A percentile compares a stretch with the other conserved stretches of the same genome.
These are phyloP conservation scores for Leptographium lundbergii DNA, from an alignment of 2,329 filamentous ascomycete species.

Conservation along the genomic window DNA sequence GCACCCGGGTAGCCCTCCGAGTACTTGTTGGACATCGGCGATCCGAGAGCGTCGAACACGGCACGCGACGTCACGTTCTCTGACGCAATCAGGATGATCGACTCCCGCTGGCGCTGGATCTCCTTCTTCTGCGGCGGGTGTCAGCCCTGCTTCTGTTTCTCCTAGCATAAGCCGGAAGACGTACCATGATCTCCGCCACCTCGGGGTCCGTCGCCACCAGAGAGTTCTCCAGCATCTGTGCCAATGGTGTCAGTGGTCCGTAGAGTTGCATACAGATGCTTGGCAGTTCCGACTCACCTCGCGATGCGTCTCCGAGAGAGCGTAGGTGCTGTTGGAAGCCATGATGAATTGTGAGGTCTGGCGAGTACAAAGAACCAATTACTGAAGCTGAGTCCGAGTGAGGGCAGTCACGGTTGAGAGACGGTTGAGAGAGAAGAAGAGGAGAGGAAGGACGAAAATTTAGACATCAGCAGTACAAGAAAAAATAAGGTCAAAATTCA, in stretches of 20 bases:
- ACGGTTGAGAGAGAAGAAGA: not conserved
- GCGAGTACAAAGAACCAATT: not conserved
- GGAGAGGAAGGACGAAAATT: not conserved
- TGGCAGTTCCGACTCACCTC: slow-evolving; percentile 7
- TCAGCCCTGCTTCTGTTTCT: not conserved
- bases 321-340: slow-evolving; percentile 22
- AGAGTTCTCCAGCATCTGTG: slow-evolving; percentile 87
- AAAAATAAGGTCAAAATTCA: not conserved
- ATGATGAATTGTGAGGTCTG: slow-evolving; percentile 16
- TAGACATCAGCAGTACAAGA: not conserved
- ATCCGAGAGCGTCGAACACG: slow-evolving; percentile 94
- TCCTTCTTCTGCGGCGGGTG: slow-evolving; percentile 57
- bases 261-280: slow-evolving; percentile 4
- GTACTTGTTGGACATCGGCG: slow-evolving; percentile 97
- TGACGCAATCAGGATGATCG: slow-evolving; percentile 95
- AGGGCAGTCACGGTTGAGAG: not conserved
- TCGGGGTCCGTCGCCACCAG: slow-evolving; percentile 85
- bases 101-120: slow-evolving; percentile 94
- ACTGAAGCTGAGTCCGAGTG: not conserved
- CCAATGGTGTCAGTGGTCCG: slow-evolving; percentile 2
- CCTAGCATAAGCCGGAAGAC: slow-evolving; percentile 14
- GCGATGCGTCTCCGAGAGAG: slow-evolving; percentile 11
- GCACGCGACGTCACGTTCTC: slow-evolving; percentile 99
- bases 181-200: slow-evolving; percentile 92
- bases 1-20: slow-evolving; percentile 97